Percentiles rank a stretch among this genome's conserved stretches.
These are phyloP conservation scores for Gaultheria prostrata DNA, from an alignment of 148 eudicot species.

Conservation along the genomic window DNA sequence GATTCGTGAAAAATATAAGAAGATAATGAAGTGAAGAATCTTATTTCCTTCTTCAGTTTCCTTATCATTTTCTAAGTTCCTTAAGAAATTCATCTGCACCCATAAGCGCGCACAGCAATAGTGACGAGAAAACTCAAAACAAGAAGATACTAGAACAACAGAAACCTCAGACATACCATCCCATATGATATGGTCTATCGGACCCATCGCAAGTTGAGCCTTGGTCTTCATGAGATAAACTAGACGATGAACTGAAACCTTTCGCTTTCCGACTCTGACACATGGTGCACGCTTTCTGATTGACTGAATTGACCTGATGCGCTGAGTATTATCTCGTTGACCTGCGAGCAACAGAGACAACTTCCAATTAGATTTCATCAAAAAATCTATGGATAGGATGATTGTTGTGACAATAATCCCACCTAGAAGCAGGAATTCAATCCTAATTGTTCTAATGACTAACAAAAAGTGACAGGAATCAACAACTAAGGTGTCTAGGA, in stretches of 20 bases:
- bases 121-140: background rate
- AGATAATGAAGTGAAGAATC: background rate
- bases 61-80: background rate
- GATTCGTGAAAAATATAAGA: background rate
- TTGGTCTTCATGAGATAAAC: constrained; percentile 1
- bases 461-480: background rate
- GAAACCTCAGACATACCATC: constrained; percentile 10
- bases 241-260: constrained; percentile 14
- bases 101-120: background rate
- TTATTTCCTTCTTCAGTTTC: background rate
- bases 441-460: background rate
- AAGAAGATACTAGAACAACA: background rate
- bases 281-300: background rate
- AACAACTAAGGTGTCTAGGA: background rate
- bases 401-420: background rate
- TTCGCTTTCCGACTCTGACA: background rate
- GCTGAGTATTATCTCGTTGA: constrained; percentile 8
- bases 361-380: background rate
- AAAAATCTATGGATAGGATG: background rate
- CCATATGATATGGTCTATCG: constrained; percentile 15
- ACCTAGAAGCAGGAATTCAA: background rate
- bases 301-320: background rate
- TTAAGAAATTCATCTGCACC: background rate
- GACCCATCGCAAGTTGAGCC: constrained; percentile 1
- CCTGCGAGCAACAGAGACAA: background rate